A percentile compares a stretch with the other conserved stretches of the same genome.
Evolutionary conservation across 306 rosid species (phyloP).

Genomic region (Vigna unguiculata): DNA sequence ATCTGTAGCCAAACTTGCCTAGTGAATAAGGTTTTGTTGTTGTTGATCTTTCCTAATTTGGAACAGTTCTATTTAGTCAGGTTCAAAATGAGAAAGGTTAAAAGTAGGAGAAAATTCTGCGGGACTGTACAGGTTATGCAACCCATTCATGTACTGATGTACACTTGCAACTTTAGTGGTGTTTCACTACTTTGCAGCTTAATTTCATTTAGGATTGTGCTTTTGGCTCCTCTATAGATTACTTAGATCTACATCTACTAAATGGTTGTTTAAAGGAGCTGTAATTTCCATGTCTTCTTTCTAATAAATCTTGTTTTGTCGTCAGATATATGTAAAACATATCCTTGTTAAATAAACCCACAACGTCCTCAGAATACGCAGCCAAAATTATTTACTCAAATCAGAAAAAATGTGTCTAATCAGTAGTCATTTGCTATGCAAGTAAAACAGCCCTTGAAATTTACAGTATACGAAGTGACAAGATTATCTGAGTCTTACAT

Average conservation of each 20-base stretch:
- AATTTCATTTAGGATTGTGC: not conserved
- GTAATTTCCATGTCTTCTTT: constrained; percentile 15
- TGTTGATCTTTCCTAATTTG: constrained; percentile 5
- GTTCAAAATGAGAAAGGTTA: not conserved
- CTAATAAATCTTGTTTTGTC: not conserved
- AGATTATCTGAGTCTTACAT: constrained; percentile 16
- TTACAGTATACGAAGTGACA: constrained; percentile 20
- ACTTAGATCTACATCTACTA: not conserved
- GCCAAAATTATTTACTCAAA: not conserved
- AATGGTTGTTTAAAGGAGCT: not conserved
- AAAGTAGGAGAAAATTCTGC: not conserved
- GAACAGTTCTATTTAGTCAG: constrained; percentile 13
- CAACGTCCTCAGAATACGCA: constrained; percentile 17
- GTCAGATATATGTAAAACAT: not conserved
- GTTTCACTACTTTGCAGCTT: constrained; percentile 2
- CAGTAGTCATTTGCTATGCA: constrained; percentile 9
- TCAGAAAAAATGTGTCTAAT: not conserved
- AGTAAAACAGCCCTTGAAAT: constrained; percentile 26
- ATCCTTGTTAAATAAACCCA: constrained; percentile 16
- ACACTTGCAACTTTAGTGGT: constrained; percentile 1
- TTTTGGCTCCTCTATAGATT: constrained; percentile 13
- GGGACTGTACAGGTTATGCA: not conserved
- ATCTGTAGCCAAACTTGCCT: not conserved
- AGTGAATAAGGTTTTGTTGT: not conserved
- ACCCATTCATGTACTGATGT: not conserved